Evolutionary conservation across 768 basidiomycete species (phyloP), one percentile per base, ranked within the genome.

Genomic region (Termitomyces sp.): DNA sequence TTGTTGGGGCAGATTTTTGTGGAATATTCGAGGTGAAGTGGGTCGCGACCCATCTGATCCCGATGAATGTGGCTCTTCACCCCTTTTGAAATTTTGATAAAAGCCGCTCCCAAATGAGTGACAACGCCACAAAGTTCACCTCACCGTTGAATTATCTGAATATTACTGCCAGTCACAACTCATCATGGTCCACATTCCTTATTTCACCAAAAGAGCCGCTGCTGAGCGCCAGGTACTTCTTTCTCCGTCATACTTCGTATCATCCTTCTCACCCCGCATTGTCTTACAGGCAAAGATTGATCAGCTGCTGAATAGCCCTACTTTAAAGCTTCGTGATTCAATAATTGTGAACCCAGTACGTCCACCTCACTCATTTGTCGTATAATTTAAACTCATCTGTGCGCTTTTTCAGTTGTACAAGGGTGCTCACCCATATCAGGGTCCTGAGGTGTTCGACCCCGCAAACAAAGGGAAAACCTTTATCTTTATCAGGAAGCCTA

Each of bases 291-390:
- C 40, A 37, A 57, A 25, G 34, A 49, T 57, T 49, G 55, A 38
- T 49, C 17, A 27, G 6, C n/a, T 50, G 1, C 14, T 50, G 0
- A 51, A 35, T n/a, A 51, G 41, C 8, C 56, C 56, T 37, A 57
- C 49, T n/a, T 14, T 57, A 8, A 16, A 10, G n/a, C n/a, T 51
- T 7, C 17, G 19, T 1, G 42, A 51, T 6, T 43, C 42, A 0
- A 51, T 29, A 5, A 50, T 57, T 12, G 49, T 51, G 14, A 57
- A 57, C n/a, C 56, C 48, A 21, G 56, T 57, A 35, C 4, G 56
- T 57, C 9, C 2, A 27, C 3, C 19, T 14, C n/a, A 4, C 2
- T 0, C 1, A 8, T 2, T 5, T 11, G 0, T 16, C 8, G 5
- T 11, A 0, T 0, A 17, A 2, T 6, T 12, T 21, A 17, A 7